Base-by-base conservation (phyloP, 2,329 filamentous ascomycete species). In the Scedosporium apiospermum region DNA sequence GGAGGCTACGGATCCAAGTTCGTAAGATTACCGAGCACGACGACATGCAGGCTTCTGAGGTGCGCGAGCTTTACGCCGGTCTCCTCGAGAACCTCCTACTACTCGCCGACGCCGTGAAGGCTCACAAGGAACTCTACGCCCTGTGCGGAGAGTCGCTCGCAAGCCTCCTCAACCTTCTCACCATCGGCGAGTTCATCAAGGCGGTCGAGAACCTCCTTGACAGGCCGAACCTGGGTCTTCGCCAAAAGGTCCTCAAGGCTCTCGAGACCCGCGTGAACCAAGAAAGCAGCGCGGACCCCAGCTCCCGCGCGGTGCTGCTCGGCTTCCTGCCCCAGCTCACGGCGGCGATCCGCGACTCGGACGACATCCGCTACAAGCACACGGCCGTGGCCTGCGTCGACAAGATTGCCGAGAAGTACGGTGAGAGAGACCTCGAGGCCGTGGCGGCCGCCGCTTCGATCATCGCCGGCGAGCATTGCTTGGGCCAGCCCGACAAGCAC, bases 321-420 rank as follows among this genome's bases (percentile, higher is more conserved):
- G 83, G 86, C 10, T 95, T 97, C 79, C 72, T 96, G 66, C 88
- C 90, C 10, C 88, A 88, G 67, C 81, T 96, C 65, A 90, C 90
- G 18, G 81, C 83, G 21, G 89, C 96, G 57, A 85, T 99, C 64
- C 80, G 88, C 62, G 83, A 88, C 59, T 88, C 89, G 6, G 78
- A 82, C 38, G 87, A 95, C 67, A 83, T 88, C 61, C 81, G 86
- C 30, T 88, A 95, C 72, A 92, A 93, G 75, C 88, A 92, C 69
- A 91, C 90, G 10, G 90, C 93, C 1, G 87, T 99, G 65, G 87
- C 87, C 42, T 98, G 93, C 68, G 88, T 98, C 55, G 93, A 97
- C 75, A 90, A 91, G 73, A 96, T 99, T 65, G 85, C 90, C 2
- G 93, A 97, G 75, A 93, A 93, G 73, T 98, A 96, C 72, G 96